Percentiles rank a stretch among this genome's conserved stretches.
These are phyloP conservation scores for Verticillium longisporum DNA, from an alignment of 2,329 filamentous ascomycete genomes.

Conservation along the genomic window DNA sequence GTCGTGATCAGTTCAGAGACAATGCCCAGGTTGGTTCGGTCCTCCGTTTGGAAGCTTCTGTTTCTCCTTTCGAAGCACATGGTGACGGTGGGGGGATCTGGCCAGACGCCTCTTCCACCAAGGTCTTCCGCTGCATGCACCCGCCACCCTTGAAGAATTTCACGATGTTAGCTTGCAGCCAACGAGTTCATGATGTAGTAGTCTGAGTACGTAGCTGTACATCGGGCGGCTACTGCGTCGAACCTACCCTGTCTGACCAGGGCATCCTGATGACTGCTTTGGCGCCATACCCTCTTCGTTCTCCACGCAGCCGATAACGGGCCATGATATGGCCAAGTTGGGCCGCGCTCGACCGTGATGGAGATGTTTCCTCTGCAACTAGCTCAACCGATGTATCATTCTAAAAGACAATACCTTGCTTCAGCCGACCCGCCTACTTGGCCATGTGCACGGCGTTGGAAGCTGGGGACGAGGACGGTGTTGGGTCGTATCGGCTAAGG, in stretches of 20 bases:
- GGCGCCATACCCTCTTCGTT: not conserved
- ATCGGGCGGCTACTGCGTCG: not conserved
- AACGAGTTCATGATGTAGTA: not conserved
- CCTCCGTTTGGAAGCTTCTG: too few relatives aligned
- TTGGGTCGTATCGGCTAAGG: not conserved
- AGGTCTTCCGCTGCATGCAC: not conserved
- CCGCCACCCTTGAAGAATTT: not conserved
- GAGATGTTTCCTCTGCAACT: too few relatives aligned
- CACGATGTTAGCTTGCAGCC: not conserved
- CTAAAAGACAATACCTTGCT: too few relatives aligned
- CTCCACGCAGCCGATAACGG: not conserved
- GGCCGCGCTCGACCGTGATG: not conserved
- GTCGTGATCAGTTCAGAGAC: too few relatives aligned
- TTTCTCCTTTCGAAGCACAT: too few relatives aligned
- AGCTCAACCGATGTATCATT: too few relatives aligned
- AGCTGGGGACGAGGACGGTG: not conserved
- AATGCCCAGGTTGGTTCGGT: too few relatives aligned
- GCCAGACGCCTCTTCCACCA: not conserved
- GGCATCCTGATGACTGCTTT: not conserved
- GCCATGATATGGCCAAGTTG: not conserved
- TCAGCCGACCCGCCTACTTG: not conserved
- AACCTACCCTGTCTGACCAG: not conserved
- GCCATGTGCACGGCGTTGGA: not conserved
- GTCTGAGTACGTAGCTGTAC: not conserved
- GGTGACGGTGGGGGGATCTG: not conserved